A percentile compares a stretch with the other conserved stretches of the same genome.
Evolutionary conservation across 1,284 basidiomycete genomes (phyloP).

Genomic region (Spongispora temasekensis): DNA sequence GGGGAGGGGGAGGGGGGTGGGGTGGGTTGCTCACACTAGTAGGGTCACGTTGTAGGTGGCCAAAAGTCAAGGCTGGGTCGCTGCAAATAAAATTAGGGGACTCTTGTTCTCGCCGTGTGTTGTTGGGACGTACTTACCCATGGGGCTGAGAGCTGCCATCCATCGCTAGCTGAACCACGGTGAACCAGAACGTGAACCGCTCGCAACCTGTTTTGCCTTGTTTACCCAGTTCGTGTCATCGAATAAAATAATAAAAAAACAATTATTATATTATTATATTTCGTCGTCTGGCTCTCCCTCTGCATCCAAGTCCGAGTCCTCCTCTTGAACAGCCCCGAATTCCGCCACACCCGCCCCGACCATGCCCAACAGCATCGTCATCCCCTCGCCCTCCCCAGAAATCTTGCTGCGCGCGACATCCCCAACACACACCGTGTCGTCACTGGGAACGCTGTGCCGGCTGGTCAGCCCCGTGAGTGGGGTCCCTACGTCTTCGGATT

Average conservation of each 20-base stretch:
- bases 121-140: constrained; percentile 32
- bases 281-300: constrained; percentile 43
- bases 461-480: constrained; percentile 53
- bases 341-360: not conserved
- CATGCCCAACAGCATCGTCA: not conserved
- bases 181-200: constrained; percentile 39
- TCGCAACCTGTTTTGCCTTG: constrained; percentile 36
- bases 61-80: constrained; percentile 35
- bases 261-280: constrained; percentile 29
- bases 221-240: constrained; percentile 25
- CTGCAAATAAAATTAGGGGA: constrained; percentile 11
- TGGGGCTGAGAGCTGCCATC: constrained; percentile 38
- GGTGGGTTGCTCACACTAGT: constrained; percentile 22
- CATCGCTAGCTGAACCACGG: constrained; percentile 33
- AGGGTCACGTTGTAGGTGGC: constrained; percentile 38
- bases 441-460: constrained; percentile 56
- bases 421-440: constrained; percentile 48
- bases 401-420: constrained; percentile 23
- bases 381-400: constrained; percentile 19
- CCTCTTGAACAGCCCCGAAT: constrained; percentile 19
- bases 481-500: constrained; percentile 54
- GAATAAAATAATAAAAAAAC: constrained; percentile 5
- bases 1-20: not conserved
- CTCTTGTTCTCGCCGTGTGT: not conserved
- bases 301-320: constrained; percentile 40